Evolutionary conservation across 1,139 yeast species (phyloP).

Genomic region (Taphrina sp.): DNA sequence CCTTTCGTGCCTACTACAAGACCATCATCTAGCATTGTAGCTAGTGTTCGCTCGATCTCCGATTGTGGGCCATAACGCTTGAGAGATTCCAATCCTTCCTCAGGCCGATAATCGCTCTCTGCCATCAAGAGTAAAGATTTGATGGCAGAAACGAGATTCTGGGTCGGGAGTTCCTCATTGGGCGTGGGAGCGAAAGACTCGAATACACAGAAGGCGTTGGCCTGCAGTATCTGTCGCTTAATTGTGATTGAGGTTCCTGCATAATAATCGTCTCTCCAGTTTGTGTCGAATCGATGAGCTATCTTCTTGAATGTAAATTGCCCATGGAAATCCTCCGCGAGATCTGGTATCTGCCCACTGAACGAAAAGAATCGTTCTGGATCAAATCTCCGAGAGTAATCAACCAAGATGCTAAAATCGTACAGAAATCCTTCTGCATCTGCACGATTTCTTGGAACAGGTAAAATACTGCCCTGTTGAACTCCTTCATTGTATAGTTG

Average conservation of each 20-base stretch:
- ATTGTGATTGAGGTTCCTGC: background rate
- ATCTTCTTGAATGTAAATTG: background rate
- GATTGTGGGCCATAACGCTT: background rate
- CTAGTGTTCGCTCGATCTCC: background rate
- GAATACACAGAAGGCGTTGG: background rate
- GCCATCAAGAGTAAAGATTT: background rate
- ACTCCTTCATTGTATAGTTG: conserved; percentile 23
- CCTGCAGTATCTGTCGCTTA: background rate
- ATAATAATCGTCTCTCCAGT: conserved; percentile 1
- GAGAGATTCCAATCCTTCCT: background rate
- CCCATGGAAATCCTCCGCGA: background rate
- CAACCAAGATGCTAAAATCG: conserved; percentile 4
- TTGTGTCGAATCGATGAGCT: background rate
- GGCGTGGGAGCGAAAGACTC: background rate
- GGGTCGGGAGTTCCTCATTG: background rate
- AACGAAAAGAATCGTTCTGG: background rate
- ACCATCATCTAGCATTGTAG: background rate
- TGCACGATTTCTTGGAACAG: conserved; percentile 5
- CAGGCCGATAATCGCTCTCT: background rate
- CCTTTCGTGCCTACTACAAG: conserved; percentile 1
- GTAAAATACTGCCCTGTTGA: background rate
- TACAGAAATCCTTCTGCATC: background rate
- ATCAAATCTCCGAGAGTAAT: conserved; percentile 13
- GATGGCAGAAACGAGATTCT: conserved; percentile 1
- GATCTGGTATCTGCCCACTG: background rate